Base-by-base conservation (phyloP, 352 stramenopile genomes). In the Phytophthora syringae region DNA sequence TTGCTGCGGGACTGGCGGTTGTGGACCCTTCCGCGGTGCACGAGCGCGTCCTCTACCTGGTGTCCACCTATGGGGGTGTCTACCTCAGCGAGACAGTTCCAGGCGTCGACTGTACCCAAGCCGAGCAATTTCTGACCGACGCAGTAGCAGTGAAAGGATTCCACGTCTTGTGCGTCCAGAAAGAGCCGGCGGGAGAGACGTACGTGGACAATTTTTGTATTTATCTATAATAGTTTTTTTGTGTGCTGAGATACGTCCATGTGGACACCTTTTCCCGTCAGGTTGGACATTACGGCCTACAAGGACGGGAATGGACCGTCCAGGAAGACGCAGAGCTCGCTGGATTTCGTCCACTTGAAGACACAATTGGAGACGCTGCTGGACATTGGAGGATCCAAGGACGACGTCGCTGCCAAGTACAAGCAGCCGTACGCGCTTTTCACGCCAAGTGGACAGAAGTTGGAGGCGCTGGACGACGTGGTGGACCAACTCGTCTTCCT, bases 341-440 rank as follows among this genome's bases (percentile, higher is more conserved):
- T 73, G 21, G 71, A 84, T 40, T 54, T 83, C 9, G 44, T 37
- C 44, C 49, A 72, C 9, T 76, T 90, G 50, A 77, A 76, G 48
- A 61, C 63, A 5, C 59, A 67, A n/a, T 28, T 92, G 34, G 76
- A 89, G 57, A 44, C 60, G 30, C 51, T 82, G 18, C 21, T 74
- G 25, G 70, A 75, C 15, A 83, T 90, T 36, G 34, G 49, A 45
- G 16, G 13, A 12, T 71, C 77, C 3, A 44, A 56, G 22, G 69
- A 79, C 28, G 63, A 76, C 5, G 7, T 62, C 24, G 52, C 60
- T 1, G 21, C 65, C 36, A 78, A 89, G 64, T 90, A 86, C 72
- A 91, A 93, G 49, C 82, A 93, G 59, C 79, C 77, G 27, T 86
- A 80, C 48, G 82, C 76, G 6, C 86, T 89, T 62, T 92, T 92